phyloP scores from a whole-genome alignment of 2,329 filamentous ascomycete species.

The Scortechinia acanthostroma region DNA sequence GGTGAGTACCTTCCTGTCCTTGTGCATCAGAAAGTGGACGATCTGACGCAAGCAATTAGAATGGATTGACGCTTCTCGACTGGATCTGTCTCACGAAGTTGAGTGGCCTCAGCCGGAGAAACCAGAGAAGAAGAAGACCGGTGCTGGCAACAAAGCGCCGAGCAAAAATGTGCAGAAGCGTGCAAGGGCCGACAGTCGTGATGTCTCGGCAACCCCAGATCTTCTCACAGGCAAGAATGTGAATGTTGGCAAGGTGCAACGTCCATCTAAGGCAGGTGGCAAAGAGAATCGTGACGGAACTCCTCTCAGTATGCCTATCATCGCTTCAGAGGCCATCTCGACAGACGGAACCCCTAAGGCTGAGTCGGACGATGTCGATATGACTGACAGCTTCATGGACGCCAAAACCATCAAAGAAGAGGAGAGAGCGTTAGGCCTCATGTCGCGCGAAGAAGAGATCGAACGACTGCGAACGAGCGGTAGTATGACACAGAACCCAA shows the following conservation, averaged over 20 bases:
- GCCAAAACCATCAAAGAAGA: background rate
- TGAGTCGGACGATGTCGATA: background rate
- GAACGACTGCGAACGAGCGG: constrained; percentile 90
- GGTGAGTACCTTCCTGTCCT: constrained; percentile 30
- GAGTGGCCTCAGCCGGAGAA: constrained; percentile 64
- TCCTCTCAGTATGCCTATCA: background rate
- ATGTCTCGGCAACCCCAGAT: background rate
- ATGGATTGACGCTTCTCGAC: constrained; percentile 51
- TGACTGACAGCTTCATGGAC: background rate
- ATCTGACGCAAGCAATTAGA: constrained; percentile 27
- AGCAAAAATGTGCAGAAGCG: constrained; percentile 22
- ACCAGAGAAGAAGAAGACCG: constrained; percentile 54
- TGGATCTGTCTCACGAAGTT: constrained; percentile 57
- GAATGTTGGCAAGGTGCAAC: background rate
- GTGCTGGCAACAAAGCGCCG: constrained; percentile 24
- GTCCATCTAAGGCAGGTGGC: constrained; percentile 1
- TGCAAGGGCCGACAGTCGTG: background rate
- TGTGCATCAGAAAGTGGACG: background rate
- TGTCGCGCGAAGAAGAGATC: constrained; percentile 74
- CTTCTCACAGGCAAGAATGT: background rate
- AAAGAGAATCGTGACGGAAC: background rate
- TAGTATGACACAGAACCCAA: constrained; percentile 98
- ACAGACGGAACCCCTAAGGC: background rate
- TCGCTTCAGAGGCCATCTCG: background rate
- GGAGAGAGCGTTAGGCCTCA: too few relatives aligned